Base-by-base conservation (phyloP, 1,284 basidiomycete species). In the Ustilago curta region DNA sequence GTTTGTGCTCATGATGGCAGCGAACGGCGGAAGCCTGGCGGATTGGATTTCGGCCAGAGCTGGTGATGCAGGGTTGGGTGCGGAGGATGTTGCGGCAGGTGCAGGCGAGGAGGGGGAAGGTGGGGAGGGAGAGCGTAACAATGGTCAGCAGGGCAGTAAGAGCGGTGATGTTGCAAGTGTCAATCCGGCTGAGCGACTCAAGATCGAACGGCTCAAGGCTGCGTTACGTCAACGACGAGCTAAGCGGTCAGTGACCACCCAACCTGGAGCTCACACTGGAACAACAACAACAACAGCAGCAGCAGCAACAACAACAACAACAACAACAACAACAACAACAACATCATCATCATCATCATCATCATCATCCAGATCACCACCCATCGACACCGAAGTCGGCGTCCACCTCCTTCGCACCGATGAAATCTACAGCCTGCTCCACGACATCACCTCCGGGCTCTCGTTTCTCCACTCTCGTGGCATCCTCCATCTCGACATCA, bases 401-500 rank as follows among this genome's bases (percentile, higher is more conserved):
- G 71, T 83, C 12, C 83, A 84, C 55, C 69, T 83, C 4, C 56
- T 84, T 7, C 66, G 80, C 18, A 75, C 74, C 18, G 81, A 83
- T 9, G 83, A 84, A 57, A 79, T 83, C 47, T 68, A 76, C 39
- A 71, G 65, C 31, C 60, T 84, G 27, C 48, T 82, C 7, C 47
- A 57, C 47, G 81, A 83, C 62, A 83, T 83, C 16, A 57, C 76
- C 25, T 73, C 67, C 6, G 83, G 83, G 0, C 70, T 84, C 2
- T 69, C 59, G 31, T 84, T 83, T 47, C 62, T 84, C 8, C 83
- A 84, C 58, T 65, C 74, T 27, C 66, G 69, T n/a, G 81, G 78
- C 16, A 72, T 97, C 43, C 83, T 97, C 32, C 95, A 97, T 83
- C 89, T 97, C 5, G 95, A 97, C 80, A 86, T 96, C 70, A 96